Evolutionary conservation across 2,329 filamentous ascomycete genomes (phyloP).

Genomic region (Xylariaceae sp.): DNA sequence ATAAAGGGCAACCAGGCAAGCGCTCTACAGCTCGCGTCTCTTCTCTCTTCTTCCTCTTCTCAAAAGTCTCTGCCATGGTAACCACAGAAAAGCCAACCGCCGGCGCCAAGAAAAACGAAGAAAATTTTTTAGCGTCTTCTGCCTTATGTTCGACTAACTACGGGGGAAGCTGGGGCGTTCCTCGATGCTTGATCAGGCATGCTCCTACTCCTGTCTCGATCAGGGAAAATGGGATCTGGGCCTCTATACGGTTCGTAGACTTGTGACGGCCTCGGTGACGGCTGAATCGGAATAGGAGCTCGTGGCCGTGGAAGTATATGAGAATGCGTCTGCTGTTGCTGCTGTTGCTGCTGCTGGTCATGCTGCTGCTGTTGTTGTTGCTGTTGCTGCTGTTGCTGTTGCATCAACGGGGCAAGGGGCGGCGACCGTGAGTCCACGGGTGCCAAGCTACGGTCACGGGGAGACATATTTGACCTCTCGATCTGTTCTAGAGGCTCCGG

Average conservation of each 20-base stretch:
- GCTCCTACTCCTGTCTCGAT: constrained; percentile 30
- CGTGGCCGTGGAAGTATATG: constrained; percentile 28
- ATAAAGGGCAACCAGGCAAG: neutral
- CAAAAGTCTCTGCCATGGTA: neutral
- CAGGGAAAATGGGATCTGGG: constrained; percentile 32
- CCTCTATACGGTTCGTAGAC: constrained; percentile 27
- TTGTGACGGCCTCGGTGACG: constrained; percentile 22
- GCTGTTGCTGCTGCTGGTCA: constrained; percentile 23
- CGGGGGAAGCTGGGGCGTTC: constrained; percentile 27
- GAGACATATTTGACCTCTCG: constrained; percentile 30
- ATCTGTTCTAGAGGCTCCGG: constrained; percentile 30
- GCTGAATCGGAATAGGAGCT: constrained; percentile 23
- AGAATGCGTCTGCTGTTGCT: constrained; percentile 22
- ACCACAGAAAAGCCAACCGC: neutral
- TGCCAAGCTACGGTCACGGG: constrained; percentile 25
- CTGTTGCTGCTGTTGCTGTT: constrained; percentile 21
- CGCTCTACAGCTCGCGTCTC: neutral
- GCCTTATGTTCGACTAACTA: constrained; percentile 27
- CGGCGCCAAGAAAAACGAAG: constrained; percentile 1
- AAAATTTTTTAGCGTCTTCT: constrained; percentile 1
- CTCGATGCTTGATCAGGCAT: constrained; percentile 29
- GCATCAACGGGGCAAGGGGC: constrained; percentile 25
- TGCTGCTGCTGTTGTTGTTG: constrained; percentile 21
- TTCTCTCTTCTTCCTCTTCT: neutral
- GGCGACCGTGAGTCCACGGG: constrained; percentile 28